phyloP scores from a whole-genome alignment of 352 stramenopile species.

The Phytophthora citricola region DNA sequence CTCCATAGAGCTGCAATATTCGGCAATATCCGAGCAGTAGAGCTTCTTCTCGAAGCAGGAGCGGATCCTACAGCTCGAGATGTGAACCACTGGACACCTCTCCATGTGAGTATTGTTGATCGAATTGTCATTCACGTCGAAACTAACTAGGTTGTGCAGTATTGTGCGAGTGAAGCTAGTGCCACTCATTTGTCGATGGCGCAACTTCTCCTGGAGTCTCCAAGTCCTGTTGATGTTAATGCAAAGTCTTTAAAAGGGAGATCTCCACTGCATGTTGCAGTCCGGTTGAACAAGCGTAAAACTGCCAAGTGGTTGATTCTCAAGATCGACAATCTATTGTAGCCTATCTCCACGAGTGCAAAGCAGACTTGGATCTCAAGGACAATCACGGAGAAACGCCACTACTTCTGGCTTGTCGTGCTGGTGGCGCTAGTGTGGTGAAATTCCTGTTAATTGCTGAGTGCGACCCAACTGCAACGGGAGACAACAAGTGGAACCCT shows the following conservation, averaged over 20 bases:
- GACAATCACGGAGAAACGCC: slow-evolving; percentile 49
- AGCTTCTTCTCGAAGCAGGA: slow-evolving; percentile 51
- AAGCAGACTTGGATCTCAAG: slow-evolving; percentile 44
- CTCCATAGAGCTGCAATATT: slow-evolving; percentile 62
- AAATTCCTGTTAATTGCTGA: slow-evolving; percentile 37
- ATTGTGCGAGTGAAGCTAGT: slow-evolving; percentile 51
- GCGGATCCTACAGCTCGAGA: slow-evolving; percentile 48
- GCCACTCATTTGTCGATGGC: slow-evolving; percentile 45
- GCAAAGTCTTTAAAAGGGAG: slow-evolving; percentile 55
- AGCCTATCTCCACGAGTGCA: slow-evolving; percentile 31
- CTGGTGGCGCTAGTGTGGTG: slow-evolving; percentile 30
- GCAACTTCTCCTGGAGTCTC: slow-evolving; percentile 35
- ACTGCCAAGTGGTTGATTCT: neutral
- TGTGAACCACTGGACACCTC: slow-evolving; percentile 61
- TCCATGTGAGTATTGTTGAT: slow-evolving; percentile 48
- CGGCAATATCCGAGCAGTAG: slow-evolving; percentile 45
- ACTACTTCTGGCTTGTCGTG: slow-evolving; percentile 46
- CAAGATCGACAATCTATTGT: slow-evolving; percentile 33
- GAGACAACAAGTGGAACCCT: slow-evolving; percentile 43
- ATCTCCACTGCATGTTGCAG: slow-evolving; percentile 58
- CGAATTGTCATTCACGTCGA: neutral
- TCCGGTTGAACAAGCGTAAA: slow-evolving; percentile 14
- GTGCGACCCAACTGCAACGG: slow-evolving; percentile 40
- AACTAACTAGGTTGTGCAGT: slow-evolving; percentile 33
- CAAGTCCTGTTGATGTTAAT: slow-evolving; percentile 40